phyloP scores from a whole-genome alignment of 2,329 filamentous ascomycete species.

The Stemphylium vesicarium region DNA sequence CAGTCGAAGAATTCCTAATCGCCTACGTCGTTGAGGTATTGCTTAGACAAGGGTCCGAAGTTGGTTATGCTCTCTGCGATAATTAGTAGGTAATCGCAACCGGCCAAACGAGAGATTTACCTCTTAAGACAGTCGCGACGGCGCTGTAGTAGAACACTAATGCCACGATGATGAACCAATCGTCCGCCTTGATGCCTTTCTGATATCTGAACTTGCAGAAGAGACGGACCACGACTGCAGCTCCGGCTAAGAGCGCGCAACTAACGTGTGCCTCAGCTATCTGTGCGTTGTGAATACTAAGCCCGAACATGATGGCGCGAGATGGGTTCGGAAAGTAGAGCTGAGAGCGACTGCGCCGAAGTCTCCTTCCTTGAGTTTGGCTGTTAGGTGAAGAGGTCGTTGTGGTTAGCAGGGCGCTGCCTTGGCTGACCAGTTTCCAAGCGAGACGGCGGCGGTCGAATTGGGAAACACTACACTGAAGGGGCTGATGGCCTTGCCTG shows the following conservation, averaged over 20 bases:
- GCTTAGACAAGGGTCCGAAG: background rate
- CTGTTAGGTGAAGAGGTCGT: too few species aligned
- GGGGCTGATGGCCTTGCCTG: too few species aligned
- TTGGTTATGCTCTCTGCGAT: background rate
- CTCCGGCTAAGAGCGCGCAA: background rate
- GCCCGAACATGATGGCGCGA: background rate
- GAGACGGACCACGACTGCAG: background rate
- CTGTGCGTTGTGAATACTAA: background rate
- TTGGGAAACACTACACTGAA: too few species aligned
- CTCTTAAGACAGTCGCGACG: background rate
- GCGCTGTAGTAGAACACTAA: background rate
- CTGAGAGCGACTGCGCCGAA: background rate
- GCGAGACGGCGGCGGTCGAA: too few species aligned
- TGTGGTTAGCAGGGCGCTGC: too few species aligned
- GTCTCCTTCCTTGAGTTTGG: background rate
- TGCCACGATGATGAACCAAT: background rate
- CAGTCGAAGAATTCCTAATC: background rate
- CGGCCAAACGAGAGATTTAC: background rate
- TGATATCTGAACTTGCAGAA: background rate
- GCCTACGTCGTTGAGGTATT: background rate
- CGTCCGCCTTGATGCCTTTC: background rate
- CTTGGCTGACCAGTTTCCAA: too few species aligned
- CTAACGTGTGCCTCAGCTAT: background rate
- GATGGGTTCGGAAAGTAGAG: background rate
- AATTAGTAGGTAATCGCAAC: background rate